phyloP scores from a whole-genome alignment of 176 grass and related monocot species.

The Alopecurus myosuroides region DNA sequence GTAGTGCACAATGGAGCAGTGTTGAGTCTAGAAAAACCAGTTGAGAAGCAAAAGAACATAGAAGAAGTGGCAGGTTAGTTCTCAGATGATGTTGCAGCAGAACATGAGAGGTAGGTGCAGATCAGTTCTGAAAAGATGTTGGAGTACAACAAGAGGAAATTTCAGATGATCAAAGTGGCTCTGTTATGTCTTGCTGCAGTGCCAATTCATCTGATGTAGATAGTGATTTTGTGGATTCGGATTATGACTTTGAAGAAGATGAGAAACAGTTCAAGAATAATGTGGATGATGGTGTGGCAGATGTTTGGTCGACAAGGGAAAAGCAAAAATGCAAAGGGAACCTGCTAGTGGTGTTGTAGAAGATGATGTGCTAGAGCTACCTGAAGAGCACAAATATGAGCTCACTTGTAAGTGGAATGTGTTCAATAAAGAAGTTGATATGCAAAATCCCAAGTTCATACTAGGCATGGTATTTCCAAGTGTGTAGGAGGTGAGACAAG shows the following conservation, averaged over 20 bases:
- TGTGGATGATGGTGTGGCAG: neutral
- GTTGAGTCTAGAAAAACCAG: neutral
- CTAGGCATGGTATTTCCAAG: too few species aligned
- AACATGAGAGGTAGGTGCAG: too few species aligned
- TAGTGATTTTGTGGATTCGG: neutral
- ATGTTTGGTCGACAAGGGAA: neutral
- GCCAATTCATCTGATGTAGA: neutral
- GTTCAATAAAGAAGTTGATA: too few species aligned
- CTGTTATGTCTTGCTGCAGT: neutral
- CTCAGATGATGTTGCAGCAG: too few species aligned
- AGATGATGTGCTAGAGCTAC: neutral
- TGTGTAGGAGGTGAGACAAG: too few species aligned
- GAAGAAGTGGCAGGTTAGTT: too few species aligned
- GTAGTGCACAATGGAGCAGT: too few species aligned
- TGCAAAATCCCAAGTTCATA: too few species aligned
- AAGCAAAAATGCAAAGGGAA: neutral
- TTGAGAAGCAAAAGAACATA: neutral
- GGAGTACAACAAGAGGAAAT: too few species aligned
- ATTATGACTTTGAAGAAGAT: neutral
- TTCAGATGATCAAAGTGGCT: neutral
- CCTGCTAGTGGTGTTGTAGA: neutral
- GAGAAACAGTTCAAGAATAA: neutral
- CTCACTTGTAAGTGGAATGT: neutral
- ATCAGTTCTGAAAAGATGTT: too few species aligned
- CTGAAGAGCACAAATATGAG: too few species aligned